Base-by-base conservation (phyloP, 192 early-diverging fungal genomes). In the Dissophora globulifera region DNA sequence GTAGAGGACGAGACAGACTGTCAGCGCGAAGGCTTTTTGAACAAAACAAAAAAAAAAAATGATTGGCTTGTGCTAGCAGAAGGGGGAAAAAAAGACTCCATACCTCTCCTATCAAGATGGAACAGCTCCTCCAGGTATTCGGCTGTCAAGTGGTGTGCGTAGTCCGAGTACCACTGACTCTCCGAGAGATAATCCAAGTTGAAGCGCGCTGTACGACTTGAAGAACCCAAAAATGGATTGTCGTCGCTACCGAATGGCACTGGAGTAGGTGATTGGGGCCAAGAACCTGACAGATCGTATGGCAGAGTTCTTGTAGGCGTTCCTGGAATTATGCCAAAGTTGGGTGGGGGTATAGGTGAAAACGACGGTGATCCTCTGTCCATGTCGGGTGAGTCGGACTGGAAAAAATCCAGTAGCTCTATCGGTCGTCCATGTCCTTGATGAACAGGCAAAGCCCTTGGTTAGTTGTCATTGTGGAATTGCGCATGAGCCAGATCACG, bases 101-200 rank as follows among this genome's bases (percentile, higher is more conserved):
- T 61, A 76, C 72, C 72, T 50, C 72, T 43, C 47, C 27, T 55
- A 29, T 76, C 72, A 43, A 76, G 26, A 7, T 50, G 53, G 23
- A 76, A 76, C 23, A 76, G 53, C 19, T 66, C 64, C 16, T 76
- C 72, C 27, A 76, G 30, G 22, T 76, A 76, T 7, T 76, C 72
- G 2, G 42, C 33, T 32, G 72, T 76, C 35, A 76, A 32, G 32
- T 76, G 72, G 26, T 76, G 72, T 20, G 72, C 63, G 38, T 76
- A 66, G 27, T 76, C 72, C 0, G 72, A 76, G 45, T 76, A 76
- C 72, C 72, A 76, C 20, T 76, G 72, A 62, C 72, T 76, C 16
- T 76, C 72, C 3, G 63, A 66, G 17, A 76, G 45, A 35, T 76
- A 76, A 20, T 76, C 72, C 35, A 76, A 26, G 16, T 64, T 48